phyloP scores from a whole-genome alignment of 2,329 filamentous ascomycete species.

The Meredithiella fracta region DNA sequence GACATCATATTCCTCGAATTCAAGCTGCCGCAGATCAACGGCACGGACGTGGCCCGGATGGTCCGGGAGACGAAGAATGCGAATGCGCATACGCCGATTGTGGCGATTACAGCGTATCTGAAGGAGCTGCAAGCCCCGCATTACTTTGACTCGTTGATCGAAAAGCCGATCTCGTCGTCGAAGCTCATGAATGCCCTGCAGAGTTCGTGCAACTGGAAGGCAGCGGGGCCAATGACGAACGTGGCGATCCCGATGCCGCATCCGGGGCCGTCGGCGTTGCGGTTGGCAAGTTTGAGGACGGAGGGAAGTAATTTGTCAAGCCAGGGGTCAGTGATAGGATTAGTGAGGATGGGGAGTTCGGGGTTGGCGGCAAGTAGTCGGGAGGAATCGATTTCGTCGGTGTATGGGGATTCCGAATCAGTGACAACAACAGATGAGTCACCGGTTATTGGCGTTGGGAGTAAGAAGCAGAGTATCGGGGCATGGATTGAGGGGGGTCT shows the following conservation, averaged over 20 bases:
- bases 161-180: conserved; percentile 87
- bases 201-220: conserved; percentile 84
- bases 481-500: conserved; percentile 69
- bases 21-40: conserved; percentile 86
- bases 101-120: conserved; percentile 93
- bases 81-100: conserved; percentile 86
- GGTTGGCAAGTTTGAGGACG: conserved; percentile 43
- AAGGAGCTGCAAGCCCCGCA: conserved; percentile 91
- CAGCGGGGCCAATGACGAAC: conserved; percentile 35
- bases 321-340: conserved; percentile 23
- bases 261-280: conserved; percentile 45
- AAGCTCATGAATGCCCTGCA: conserved; percentile 82
- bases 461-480: conserved; percentile 41
- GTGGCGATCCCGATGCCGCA: conserved; percentile 37
- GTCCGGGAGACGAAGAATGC: conserved; percentile 91
- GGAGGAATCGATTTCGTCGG: conserved; percentile 77
- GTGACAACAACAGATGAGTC: conserved; percentile 56
- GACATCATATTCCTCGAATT: conserved; percentile 98
- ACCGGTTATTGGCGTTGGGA: conserved; percentile 48
- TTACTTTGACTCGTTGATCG: conserved; percentile 87
- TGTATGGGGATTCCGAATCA: conserved; percentile 75
- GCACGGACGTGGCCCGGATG: conserved; percentile 92
- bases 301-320: conserved; percentile 77
- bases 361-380: conserved; percentile 58
- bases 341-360: too few species aligned